A percentile compares a stretch with the other conserved stretches of the same genome.
These are phyloP conservation scores for Fusarium agapanthi DNA, from an alignment of 2,329 filamentous ascomycete genomes.

Conservation along the genomic window DNA sequence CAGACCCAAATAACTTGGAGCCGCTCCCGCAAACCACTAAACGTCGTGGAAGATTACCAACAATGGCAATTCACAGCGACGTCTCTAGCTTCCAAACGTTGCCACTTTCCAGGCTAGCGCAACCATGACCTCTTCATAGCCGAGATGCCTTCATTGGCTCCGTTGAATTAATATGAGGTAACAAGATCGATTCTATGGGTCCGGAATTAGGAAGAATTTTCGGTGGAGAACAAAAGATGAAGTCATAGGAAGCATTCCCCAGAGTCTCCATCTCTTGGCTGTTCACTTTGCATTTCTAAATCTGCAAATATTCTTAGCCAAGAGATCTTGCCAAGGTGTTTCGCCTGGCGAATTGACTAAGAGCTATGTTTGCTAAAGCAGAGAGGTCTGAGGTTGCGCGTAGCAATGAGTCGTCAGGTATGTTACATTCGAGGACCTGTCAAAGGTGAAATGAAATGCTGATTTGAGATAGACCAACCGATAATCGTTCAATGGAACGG, in stretches of 20 bases:
- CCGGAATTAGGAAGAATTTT: constrained; percentile 8
- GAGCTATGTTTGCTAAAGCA: background rate
- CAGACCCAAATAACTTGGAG: too few species aligned
- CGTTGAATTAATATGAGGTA: background rate
- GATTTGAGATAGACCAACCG: background rate
- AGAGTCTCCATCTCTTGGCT: constrained; percentile 2
- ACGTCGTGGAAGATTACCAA: background rate
- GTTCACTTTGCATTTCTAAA: constrained; percentile 15
- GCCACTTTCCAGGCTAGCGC: background rate
- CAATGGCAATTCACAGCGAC: background rate
- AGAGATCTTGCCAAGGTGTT: background rate
- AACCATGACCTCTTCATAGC: rapidly evolving
- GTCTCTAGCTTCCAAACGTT: background rate
- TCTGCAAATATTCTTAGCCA: background rate
- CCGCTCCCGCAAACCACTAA: too few species aligned
- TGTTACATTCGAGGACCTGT: rapidly evolving
- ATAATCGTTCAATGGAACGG: constrained; percentile 10
- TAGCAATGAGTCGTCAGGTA: background rate
- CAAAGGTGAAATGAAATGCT: background rate
- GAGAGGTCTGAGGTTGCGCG: background rate
- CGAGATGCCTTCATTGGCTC: background rate
- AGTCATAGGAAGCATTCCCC: background rate
- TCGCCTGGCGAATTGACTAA: too few species aligned
- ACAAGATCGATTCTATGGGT: background rate
- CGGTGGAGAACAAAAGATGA: background rate